Evolutionary conservation across 495 filamentous ascomycete species (phyloP), one percentile per base, ranked within the genome.

Genomic region (Aspergillus carlsbadensis): DNA sequence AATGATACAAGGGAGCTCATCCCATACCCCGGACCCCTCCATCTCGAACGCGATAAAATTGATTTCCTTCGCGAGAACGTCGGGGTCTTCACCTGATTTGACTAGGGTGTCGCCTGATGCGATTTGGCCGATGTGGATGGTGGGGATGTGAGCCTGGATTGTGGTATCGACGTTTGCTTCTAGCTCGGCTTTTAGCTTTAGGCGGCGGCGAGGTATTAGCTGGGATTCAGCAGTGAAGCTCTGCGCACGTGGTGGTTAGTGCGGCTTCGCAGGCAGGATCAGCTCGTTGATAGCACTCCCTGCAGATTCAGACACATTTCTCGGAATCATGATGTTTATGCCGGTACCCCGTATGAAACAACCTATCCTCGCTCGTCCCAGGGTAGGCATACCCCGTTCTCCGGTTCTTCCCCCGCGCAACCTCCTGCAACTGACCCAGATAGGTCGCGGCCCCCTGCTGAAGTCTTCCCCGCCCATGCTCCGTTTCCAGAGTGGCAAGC

Each of bases 1-100:
- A 39, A 17, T 14, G 11, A 39, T 39, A 10, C 11, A 39, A 5
- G 11, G 36, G 5, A 14, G 36, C 3, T 14, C 5, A 5, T 39
- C 13, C 36, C 15, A 17, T 10, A 39, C 13, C 5, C 36, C 36
- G 15, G 36, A 29, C 3, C 26, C 26, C 26, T 29, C 26, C 26
- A 29, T 29, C 8, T 78, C 74, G 37, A 79, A 74, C 42, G 69
- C 76, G 1, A 77, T 46, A n/a, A 77, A 56, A 21, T 59, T 42
- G 1, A 56, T 13, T 18, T 60, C 20, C 48, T 29, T 29, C n/a
- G 59, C 57, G 20, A 76, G 21, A 18, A 15, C 17, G 35, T 64
- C 57, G 54, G 52, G 39, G 1, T 18, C 36, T 26, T 37, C 6
- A 10, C 26, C 61, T 20, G 24, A 14, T 31, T 57, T 60, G 15